Percentiles rank a stretch among this genome's conserved stretches.
These are phyloP conservation scores for Colletotrichum sp. DNA, from an alignment of 2,329 filamentous ascomycete species.

Conservation along the genomic window DNA sequence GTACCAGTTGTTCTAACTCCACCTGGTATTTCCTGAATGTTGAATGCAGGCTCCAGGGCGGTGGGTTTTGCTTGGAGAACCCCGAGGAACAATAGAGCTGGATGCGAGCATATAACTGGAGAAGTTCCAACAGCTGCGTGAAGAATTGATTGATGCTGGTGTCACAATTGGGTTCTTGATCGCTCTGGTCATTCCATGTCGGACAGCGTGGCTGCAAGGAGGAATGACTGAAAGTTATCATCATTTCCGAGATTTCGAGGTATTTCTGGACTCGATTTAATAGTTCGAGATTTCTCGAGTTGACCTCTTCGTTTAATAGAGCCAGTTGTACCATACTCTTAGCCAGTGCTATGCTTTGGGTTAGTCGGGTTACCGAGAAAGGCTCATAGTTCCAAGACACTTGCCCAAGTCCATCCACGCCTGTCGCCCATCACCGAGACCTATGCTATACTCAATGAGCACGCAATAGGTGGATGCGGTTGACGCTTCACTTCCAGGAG, in stretches of 20 bases:
- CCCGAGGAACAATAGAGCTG: background rate
- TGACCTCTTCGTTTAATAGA: background rate
- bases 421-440: background rate
- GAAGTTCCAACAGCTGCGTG: background rate
- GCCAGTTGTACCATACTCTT: background rate
- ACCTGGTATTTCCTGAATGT: background rate
- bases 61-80: background rate
- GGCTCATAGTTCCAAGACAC: background rate
- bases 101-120: background rate
- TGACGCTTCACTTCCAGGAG: background rate
- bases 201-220: background rate
- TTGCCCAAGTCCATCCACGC: background rate
- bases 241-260: background rate
- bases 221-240: background rate
- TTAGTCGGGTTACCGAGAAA: fast-evolving
- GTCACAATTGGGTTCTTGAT: background rate
- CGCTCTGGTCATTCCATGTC: background rate
- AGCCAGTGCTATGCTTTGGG: background rate
- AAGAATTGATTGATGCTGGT: background rate
- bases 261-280: background rate
- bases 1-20: background rate
- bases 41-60: background rate
- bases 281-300: background rate
- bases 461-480: background rate
- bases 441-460: background rate